Evolutionary conservation across 768 basidiomycete species (phyloP), one percentile per base, ranked within the genome.

Genomic region (Strobilomyces echinocephalus): DNA sequence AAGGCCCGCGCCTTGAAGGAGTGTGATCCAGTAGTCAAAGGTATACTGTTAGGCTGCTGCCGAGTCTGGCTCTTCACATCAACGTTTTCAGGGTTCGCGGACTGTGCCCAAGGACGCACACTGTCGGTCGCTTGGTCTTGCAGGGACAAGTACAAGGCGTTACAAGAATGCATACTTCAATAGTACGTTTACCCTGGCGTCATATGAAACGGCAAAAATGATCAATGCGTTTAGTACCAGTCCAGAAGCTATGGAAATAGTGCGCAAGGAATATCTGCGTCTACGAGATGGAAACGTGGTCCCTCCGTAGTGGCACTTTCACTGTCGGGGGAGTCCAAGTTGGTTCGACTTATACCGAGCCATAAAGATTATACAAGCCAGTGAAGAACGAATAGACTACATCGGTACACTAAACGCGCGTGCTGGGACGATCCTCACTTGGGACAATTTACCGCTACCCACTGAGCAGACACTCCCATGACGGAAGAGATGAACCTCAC

Each of bases 121-220:
- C 70, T 95, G 48, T 90, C 91, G 6, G 85, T 93, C 24, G 85
- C 85, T 14, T 95, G 92, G 92, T 81, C 84, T 21, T 95, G 92
- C 65, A 82, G 78, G 64, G 76, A 75, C 31, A 78, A 85, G 64
- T 80, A 88, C 50, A 83, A 80, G 61, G 74, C 71, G 12, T 76
- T 94, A 40, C 87, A 94, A 64, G 77, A 79, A 1, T 95, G 92
- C 66, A 85, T 95, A 80, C 63, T 84, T 14, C 81, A 83, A 66
- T 91, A 81, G 91, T 93, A 63, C 64, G 88, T 75, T 16, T 36
- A 34, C 24, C 38, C 48, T 45, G 2, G 21, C 21, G 33, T 48
- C 5, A 4, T 40, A 26, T 18, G 33, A 34, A 31, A 28, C 20
- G 24, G 15, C n/a, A 36, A 21, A 36, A 21, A 24, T 24, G 24